Evolutionary conservation across 176 grass and related monocot species (phyloP), one percentile per base, ranked within the genome.

Genomic region (Triticum dicoccoides): DNA sequence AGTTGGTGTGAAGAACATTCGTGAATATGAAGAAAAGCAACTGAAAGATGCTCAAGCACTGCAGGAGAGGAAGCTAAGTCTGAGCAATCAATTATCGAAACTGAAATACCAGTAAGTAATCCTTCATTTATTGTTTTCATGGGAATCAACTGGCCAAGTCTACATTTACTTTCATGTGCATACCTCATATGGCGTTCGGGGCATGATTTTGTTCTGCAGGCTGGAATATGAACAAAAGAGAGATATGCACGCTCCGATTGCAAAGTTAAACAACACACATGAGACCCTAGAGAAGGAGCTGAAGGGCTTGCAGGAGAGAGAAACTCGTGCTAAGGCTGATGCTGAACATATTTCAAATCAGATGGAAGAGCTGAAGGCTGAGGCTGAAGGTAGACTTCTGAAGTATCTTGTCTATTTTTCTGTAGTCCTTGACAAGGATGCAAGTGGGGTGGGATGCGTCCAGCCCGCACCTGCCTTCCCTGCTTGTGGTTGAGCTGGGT

Each of bases 11-110:
- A 96, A 89, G 74, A 98, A 96, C 73, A 98, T 98, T 67, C 96
- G 93, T 52, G 96, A 98, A 65, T 98, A 98, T 83, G 96, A 98
- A 98, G 96, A 98, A 88, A 95, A 80, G 58, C 96, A 98, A 20
- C 90, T 96, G 61, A 94, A 89, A 82, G 92, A 89, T 86, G 91
- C 93, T 91, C 96, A 96, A 76, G 84, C 89, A 77, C 91, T 94
- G 84, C 86, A 94, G 70, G 93, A 98, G 87, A 87, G 88, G 87
- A 98, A 98, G 86, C 86, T 92, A 30, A 94, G 84, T 34, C 85
- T 95, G 44, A 90, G 81, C 80, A 98, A 95, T 82, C 96, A 98
- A 52, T 96, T 98, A 90, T 98, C 93, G 73, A 98, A 98, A 90
- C 86, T 95, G 88, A 98, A 98, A 89, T 98, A 98, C 84, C 96